These are phyloP conservation scores for Sclerotiophoma versabilis DNA, from an alignment of 2,329 filamentous ascomycete genomes.

Conservation along the genomic window DNA sequence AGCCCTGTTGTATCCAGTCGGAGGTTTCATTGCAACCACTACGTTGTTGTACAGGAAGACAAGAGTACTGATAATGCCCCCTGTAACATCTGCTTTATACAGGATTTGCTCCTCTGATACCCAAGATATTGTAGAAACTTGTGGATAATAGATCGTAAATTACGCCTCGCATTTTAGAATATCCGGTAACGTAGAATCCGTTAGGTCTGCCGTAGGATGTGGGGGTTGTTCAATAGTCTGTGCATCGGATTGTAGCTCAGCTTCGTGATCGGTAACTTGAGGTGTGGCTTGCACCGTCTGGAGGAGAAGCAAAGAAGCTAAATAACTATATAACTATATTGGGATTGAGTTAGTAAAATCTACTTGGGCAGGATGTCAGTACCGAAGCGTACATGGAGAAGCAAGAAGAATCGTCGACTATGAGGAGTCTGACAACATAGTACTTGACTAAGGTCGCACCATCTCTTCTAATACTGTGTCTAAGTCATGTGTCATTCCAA, in stretches of 20 bases:
- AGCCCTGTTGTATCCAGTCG: neutral
- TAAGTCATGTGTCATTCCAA: too few relatives aligned
- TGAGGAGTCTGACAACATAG: too few relatives aligned
- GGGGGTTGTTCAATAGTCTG: neutral
- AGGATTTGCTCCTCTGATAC: constrained; percentile 25
- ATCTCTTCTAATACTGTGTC: too few relatives aligned
- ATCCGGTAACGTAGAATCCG: too few relatives aligned
- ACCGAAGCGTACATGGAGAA: too few relatives aligned
- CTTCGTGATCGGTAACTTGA: neutral
- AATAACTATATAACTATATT: neutral
- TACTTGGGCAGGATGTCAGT: too few relatives aligned
- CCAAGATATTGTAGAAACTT: constrained; percentile 21
- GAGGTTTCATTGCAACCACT: neutral
- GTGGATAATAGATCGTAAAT: neutral
- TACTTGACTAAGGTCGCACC: too few relatives aligned
- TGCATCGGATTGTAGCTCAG: neutral
- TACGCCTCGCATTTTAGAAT: neutral
- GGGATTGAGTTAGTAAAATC: too few relatives aligned
- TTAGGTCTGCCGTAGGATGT: neutral
- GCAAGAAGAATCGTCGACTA: too few relatives aligned
- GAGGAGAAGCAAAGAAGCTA: neutral
- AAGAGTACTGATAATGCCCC: constrained; percentile 22
- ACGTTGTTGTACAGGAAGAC: neutral
- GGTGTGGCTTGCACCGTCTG: neutral
- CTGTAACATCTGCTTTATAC: constrained; percentile 24